Evolutionary conservation across 805 yeast species (phyloP), one percentile per base, ranked within the genome.

Genomic region (Metschnikowia gelsemii): DNA sequence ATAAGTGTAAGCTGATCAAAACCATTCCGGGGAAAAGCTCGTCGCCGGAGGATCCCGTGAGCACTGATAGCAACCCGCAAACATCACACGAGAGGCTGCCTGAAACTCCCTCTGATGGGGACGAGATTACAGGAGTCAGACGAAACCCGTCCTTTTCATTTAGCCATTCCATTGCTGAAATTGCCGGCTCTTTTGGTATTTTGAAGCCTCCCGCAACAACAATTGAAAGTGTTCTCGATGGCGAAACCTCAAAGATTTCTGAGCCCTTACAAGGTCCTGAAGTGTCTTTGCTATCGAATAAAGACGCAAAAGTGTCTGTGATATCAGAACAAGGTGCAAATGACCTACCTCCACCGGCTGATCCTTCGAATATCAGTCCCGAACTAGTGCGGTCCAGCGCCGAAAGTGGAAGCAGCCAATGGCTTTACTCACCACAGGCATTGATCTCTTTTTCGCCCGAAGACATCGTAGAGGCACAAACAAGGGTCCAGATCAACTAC

Each of bases 381-480:
- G 36, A 23, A 11, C 9, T 38, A 20, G 35, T 26, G 8, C 25
- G 20, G 17, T 31, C 35, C 7, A 35, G 40, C 21, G 40, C 36
- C 22, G 44, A 40, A 4, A 40, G 44, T 13, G 9, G 9, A 23
- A n/a, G 34, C 36, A 40, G 44, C 32, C 40, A 34, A 19, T 30
- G 39, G 33, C 40, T 41, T 18, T 8, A 30, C 3, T 42, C 46
- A 6, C 49, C 49, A 13, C 27, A 42, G n/a, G 46, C 49, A 16
- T 18, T 40, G 23, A 25, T 40, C 5, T 35, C 46, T 13, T 45
- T 42, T 32, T 35, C 43, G 14, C 46, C 49, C 9, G 42, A 32
- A n/a, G 40, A 39, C 16, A 16, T 12, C 7, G 42, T 14, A 14
- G 41, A 35, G 27, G 43, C 36, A 3, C 35, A 39, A n/a, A 28